Conservation (phyloP, 2,329 filamentous ascomycete species). For the Lachnellula hyalina region DNA sequence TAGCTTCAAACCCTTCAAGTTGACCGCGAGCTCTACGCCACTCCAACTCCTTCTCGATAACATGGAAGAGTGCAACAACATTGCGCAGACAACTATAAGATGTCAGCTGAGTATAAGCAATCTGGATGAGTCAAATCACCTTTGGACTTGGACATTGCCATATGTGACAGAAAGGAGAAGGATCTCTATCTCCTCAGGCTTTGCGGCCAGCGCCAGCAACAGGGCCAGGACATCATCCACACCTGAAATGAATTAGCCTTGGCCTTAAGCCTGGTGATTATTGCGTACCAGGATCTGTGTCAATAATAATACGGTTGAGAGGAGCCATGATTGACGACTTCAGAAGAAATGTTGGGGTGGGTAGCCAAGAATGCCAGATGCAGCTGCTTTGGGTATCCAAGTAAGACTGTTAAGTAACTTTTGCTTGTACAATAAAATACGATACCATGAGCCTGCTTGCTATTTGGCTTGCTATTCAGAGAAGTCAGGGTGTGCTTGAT, state of each 20-base stretch:
- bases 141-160: slow-evolving; percentile 85
- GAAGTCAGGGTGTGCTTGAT: too few species aligned
- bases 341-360: background rate
- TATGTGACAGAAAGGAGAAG: slow-evolving; percentile 84
- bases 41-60: slow-evolving; percentile 80
- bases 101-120: slow-evolving; percentile 2
- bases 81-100: slow-evolving; percentile 72
- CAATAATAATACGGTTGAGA: slow-evolving; percentile 80
- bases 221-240: slow-evolving; percentile 90
- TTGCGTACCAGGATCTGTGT: slow-evolving; percentile 76
- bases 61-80: slow-evolving; percentile 83
- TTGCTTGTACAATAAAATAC: too few species aligned
- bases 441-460: too few species aligned
- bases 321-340: slow-evolving; percentile 50
- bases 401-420: too few species aligned
- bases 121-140: slow-evolving; percentile 41
- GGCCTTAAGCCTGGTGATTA: background rate
- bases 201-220: slow-evolving; percentile 76
- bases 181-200: slow-evolving; percentile 79
- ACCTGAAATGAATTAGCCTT: slow-evolving; percentile 42
- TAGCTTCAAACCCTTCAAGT: slow-evolving; percentile 64
- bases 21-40: slow-evolving; percentile 71
- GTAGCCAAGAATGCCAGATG: background rate
- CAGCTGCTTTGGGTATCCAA: too few species aligned
- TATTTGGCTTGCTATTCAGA: too few species aligned